Conservation (phyloP, 108 stramenopile species). For the Licmophora abbreviata region DNA sequence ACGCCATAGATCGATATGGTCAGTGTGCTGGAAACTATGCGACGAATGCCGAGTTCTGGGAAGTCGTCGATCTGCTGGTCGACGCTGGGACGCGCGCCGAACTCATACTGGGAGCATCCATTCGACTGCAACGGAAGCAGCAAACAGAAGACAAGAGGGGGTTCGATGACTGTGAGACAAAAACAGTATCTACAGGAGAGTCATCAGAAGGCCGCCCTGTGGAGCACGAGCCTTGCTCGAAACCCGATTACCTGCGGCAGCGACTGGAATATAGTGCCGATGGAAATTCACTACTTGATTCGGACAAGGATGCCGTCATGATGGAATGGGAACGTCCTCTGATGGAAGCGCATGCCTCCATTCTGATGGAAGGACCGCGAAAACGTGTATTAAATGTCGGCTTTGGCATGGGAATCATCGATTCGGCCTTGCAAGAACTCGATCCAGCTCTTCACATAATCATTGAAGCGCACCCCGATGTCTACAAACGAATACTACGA, state of each 20-base stretch:
- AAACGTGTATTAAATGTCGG: slow-evolving; percentile 84
- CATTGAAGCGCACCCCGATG: slow-evolving; percentile 88
- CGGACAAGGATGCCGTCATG: slow-evolving; percentile 91
- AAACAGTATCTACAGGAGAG: neutral
- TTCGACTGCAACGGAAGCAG: slow-evolving; percentile 25
- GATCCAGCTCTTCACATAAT: slow-evolving; percentile 66
- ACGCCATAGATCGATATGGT: slow-evolving; percentile 77
- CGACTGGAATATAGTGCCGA: slow-evolving; percentile 52
- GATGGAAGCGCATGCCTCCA: slow-evolving; percentile 86
- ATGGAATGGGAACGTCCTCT: slow-evolving; percentile 96
- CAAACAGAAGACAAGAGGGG: slow-evolving; percentile 2
- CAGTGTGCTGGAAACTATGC: slow-evolving; percentile 88
- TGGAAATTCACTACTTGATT: slow-evolving; percentile 50
- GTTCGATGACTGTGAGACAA: slow-evolving; percentile 1
- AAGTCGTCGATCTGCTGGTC: slow-evolving; percentile 72
- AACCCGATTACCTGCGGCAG: slow-evolving; percentile 71
- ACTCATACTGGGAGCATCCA: slow-evolving; percentile 66
- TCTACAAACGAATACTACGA: slow-evolving; percentile 64
- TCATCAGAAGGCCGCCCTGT: slow-evolving; percentile 9
- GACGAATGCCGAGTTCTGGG: slow-evolving; percentile 64
- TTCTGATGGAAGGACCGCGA: slow-evolving; percentile 34
- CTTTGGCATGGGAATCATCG: slow-evolving; percentile 92
- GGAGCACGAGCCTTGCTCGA: slow-evolving; percentile 62
- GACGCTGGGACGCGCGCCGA: slow-evolving; percentile 71
- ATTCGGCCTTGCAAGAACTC: slow-evolving; percentile 58